phyloP scores from a whole-genome alignment of 768 basidiomycete genomes.

The Phanerochaete sordida region DNA sequence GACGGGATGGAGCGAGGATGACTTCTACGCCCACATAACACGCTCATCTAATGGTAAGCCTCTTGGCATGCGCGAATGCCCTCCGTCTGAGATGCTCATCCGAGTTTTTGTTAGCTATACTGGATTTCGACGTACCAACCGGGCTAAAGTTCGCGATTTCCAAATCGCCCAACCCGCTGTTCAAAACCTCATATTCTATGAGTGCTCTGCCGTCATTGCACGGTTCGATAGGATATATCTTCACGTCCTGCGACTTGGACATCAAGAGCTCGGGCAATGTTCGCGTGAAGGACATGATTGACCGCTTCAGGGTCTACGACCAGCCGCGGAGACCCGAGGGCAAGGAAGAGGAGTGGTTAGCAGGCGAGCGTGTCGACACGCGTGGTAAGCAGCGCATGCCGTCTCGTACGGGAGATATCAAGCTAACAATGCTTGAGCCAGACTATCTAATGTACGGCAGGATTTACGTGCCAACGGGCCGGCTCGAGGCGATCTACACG shows the following conservation, averaged over 20 bases:
- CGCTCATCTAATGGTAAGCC: slow-evolving; percentile 78
- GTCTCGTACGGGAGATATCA: no score
- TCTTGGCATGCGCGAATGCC: neutral
- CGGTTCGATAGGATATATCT: slow-evolving; percentile 91
- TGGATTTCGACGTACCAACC: slow-evolving; percentile 86
- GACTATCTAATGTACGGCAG: slow-evolving; percentile 95
- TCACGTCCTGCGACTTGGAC: slow-evolving; percentile 81
- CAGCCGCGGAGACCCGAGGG: slow-evolving; percentile 77
- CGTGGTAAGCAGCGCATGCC: slow-evolving; percentile 51
- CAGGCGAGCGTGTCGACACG: slow-evolving; percentile 72
- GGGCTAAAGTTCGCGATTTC: slow-evolving; percentile 79
- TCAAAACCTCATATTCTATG: slow-evolving; percentile 90
- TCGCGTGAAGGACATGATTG: slow-evolving; percentile 84
- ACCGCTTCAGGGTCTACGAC: slow-evolving; percentile 82
- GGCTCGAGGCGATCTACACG: slow-evolving; percentile 88
- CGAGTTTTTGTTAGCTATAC: slow-evolving; percentile 54
- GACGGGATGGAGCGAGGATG: slow-evolving; percentile 98
- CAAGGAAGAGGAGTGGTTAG: slow-evolving; percentile 78
- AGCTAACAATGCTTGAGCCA: slow-evolving; percentile 24
- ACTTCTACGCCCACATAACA: slow-evolving; percentile 86
- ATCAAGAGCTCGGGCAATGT: slow-evolving; percentile 67
- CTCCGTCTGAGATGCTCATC: neutral
- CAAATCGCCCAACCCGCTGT: slow-evolving; percentile 85
- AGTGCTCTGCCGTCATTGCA: slow-evolving; percentile 91
- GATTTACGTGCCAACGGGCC: slow-evolving; percentile 82